Evolutionary conservation across 177 flowering plant genomes (phyloP).

Genomic region (Vitis hybrid): DNA sequence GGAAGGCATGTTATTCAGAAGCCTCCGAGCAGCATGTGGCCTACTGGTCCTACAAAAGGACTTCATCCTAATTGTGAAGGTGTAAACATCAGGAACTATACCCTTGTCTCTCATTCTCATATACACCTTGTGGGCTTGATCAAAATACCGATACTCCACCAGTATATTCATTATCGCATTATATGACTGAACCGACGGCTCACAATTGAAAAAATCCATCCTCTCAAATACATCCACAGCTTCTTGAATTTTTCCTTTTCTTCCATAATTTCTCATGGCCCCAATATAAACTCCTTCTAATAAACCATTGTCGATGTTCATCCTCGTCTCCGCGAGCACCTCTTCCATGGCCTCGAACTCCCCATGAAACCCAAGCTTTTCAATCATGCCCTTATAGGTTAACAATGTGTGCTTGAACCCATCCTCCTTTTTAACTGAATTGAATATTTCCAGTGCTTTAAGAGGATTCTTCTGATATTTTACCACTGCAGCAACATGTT

Average conservation of each 20-base stretch:
- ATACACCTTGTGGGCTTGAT: conserved; percentile 86
- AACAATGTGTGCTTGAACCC: conserved; percentile 75
- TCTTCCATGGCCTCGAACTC: conserved; percentile 73
- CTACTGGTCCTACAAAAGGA: conserved; percentile 73
- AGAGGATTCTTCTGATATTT: conserved; percentile 70
- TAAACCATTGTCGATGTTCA: conserved; percentile 44
- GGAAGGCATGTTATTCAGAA: conserved; percentile 67
- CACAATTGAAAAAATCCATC: conserved; percentile 83
- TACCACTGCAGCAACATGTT: conserved; percentile 75
- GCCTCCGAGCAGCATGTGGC: conserved; percentile 79
- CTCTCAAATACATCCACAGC: conserved; percentile 85
- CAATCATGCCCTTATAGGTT: conserved; percentile 73
- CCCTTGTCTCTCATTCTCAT: conserved; percentile 70
- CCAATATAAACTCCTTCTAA: conserved; percentile 78
- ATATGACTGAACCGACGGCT: conserved; percentile 62
- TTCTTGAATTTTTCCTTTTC: conserved; percentile 66
- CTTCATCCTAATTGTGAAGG: conserved; percentile 82
- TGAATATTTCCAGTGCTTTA: conserved; percentile 77
- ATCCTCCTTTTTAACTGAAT: conserved; percentile 56
- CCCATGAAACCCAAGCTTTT: conserved; percentile 70
- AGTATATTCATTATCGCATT: conserved; percentile 82
- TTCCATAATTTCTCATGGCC: conserved; percentile 71
- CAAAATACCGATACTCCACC: conserved; percentile 61
- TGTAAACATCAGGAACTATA: conserved; percentile 76
- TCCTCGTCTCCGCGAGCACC: conserved; percentile 59